Evolutionary conservation across 495 filamentous ascomycete species (phyloP), one percentile per base, ranked within the genome.

Genomic region (Glonium stellatum): DNA sequence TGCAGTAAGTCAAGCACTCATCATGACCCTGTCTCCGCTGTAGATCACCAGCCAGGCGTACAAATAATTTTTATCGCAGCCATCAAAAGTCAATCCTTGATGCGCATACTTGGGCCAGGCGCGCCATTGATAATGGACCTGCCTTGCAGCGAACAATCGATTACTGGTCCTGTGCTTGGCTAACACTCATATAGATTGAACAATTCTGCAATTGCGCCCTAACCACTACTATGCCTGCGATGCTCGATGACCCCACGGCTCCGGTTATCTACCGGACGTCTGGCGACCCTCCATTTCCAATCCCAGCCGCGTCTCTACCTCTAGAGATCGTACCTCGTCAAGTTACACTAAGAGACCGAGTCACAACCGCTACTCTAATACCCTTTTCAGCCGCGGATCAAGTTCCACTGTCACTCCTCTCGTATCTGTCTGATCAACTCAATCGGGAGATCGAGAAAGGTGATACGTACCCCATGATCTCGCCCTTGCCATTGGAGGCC

Each of bases 401-500:
- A 59, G 83, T 96, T 5, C 92, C 93, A 15, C 72, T 80, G 23
- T 83, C 85, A 1, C 78, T 97, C 23, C 77, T 97, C 25, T 78
- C 77, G 53, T 95, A 95, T 70, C 86, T 98, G 41, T 85, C 80
- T 48, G 85, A 90, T 64, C 88, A 95, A 72, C 79, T 97, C 65
- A 95, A 92, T 71, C 87, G 87, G 71, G 93, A 98, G 72, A 96
- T 98, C 64, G 90, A 95, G 70, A 87, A 88, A 69, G 93, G 93
- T 36, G 91, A 98, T 70, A 97, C 95, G 1, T 98, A 96, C 76
- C 92, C 93, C 44, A 92, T 97, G 85, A 82, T 88, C 59, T 85
- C 90, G 25, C 78, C 85, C 12, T 84, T 97, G 75, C 75, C 87
- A 5, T 72, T 87, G 21, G 81, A 84, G 1, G 83, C 84, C 42